Evolutionary conservation across 345 rosid genomes (phyloP).

Genomic region (Eucalyptus curtisii): DNA sequence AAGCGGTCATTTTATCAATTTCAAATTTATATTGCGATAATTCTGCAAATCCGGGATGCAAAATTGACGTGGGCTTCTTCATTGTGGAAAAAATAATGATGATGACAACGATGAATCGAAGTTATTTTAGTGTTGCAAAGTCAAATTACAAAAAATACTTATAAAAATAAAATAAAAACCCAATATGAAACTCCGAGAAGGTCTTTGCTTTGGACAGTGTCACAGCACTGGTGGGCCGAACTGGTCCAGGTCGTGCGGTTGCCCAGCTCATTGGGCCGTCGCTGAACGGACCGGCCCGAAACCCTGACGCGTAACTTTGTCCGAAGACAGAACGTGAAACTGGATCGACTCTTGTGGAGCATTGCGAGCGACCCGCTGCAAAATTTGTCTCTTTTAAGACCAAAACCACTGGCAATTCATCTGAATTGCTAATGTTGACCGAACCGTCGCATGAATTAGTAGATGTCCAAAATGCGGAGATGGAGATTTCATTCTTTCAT

Average conservation of each 20-base stretch:
- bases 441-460: not conserved
- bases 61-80: not conserved
- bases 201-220: not conserved
- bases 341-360: not conserved
- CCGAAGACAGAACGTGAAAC: not conserved
- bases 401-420: not conserved
- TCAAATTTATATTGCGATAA: not conserved
- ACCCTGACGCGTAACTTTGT: not conserved
- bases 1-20: rapidly evolving
- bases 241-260: not conserved
- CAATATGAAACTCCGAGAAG: not conserved
- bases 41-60: rapidly evolving
- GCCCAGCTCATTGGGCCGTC: not conserved
- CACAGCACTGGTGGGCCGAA: not conserved
- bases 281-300: not conserved
- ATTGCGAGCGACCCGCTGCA: not conserved
- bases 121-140: not conserved
- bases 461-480: not conserved
- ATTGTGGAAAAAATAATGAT: not conserved
- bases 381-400: not conserved
- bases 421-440: not conserved
- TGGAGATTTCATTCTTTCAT: not conserved
- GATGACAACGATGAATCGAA: rapidly evolving
- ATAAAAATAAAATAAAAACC: not conserved
- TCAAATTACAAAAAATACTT: not conserved